Base-by-base conservation (phyloP, 108 stramenopile species). In the Discostella pseudostelligera region DNA sequence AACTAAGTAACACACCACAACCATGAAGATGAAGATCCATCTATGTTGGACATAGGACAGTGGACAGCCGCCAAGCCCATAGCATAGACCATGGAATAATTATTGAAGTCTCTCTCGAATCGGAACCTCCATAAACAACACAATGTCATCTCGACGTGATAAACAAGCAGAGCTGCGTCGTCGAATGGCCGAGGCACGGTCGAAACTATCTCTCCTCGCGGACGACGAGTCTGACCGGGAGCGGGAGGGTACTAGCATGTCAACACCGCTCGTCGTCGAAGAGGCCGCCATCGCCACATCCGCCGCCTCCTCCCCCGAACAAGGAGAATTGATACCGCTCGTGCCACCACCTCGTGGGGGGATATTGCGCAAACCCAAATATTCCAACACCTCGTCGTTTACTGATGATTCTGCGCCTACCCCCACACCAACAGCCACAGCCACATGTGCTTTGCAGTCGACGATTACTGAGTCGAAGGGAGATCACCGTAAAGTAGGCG, bases 141-240 rank as follows among this genome's bases (percentile, higher is more conserved):
- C n/a, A n/a, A n/a, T n/a, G n/a, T n/a, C n/a, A n/a, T 72, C 71
- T 17, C 62, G 71, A 0, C 56, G 55, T 47, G 59, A 29, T 32
- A 62, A 62, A 32, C 71, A 72, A 49, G 71, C 71, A 14, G 71
- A 72, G 28, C 62, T 72, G 7, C 53, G 71, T 10, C 50, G 54
- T 16, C 62, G 71, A 6, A 72, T 72, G 71, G 71, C 71, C 44
- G 71, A 72, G 56, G 71, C 71, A 7, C 62, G 71, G 9, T 72
- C 62, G 9, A 72, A 72, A 58, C 54, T 72, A 7, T 29, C 55
- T 60, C n/a, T 25, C 48, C n/a, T 29, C 39, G n/a, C n/a, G n/a
- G n/a, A n/a, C n/a, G n/a, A n/a, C n/a, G n/a, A n/a, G n/a, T n/a
- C n/a, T n/a, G n/a, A n/a, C n/a, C n/a, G n/a, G n/a, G n/a, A n/a